Conservation (phyloP, 2,329 filamentous ascomycete species). For the Verticillium albo-atrum region DNA sequence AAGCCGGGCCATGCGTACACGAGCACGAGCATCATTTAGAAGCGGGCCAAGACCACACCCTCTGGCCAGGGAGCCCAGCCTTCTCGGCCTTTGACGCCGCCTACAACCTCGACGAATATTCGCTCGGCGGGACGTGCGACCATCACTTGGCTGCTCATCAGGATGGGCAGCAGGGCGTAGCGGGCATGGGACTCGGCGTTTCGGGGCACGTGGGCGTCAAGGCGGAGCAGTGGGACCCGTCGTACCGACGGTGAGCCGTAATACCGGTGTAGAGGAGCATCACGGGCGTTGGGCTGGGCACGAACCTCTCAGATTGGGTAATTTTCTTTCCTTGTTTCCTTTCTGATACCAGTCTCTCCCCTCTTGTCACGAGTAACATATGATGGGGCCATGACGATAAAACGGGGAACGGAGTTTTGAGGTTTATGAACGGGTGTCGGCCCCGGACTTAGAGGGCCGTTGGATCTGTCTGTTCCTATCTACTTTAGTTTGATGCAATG, state of each 20-base stretch:
- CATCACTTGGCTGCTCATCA: neutral
- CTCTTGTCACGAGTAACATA: neutral
- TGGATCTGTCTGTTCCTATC: neutral
- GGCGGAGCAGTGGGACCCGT: neutral
- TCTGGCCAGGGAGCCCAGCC: slow-evolving; percentile 26
- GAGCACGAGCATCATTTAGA: slow-evolving; percentile 23
- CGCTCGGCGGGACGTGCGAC: slow-evolving; percentile 11
- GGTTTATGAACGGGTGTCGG: neutral
- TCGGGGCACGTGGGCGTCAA: neutral
- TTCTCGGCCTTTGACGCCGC: slow-evolving; percentile 36
- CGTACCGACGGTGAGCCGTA: neutral
- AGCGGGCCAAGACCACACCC: slow-evolving; percentile 20
- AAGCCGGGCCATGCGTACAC: slow-evolving; percentile 14
- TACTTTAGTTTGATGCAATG: neutral
- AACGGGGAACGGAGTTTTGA: neutral
- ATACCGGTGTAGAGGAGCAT: neutral
- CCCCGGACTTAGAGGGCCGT: neutral
- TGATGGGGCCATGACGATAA: neutral
- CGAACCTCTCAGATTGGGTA: neutral
- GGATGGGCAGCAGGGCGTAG: neutral
- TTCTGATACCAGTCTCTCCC: neutral
- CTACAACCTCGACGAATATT: slow-evolving; percentile 31
- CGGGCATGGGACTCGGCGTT: neutral
- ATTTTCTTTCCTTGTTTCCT: neutral
- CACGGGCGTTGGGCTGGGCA: neutral